phyloP scores from a whole-genome alignment of 495 filamentous ascomycete genomes.

The Lasiosphaeria ovina region DNA sequence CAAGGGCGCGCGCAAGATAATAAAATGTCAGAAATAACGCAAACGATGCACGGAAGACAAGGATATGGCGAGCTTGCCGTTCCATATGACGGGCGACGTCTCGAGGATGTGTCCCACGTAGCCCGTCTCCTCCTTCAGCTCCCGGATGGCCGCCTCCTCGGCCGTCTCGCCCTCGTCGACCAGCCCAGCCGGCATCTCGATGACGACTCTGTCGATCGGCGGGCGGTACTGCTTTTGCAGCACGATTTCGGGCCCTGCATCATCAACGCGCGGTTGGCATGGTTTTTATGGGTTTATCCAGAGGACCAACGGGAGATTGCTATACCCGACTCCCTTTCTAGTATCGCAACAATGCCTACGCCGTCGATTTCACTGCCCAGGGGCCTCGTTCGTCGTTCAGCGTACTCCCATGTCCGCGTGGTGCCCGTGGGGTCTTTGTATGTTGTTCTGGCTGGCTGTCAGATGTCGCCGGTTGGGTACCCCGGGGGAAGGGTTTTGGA shows the following conservation, averaged over 20 bases:
- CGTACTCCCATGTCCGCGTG: constrained; percentile 76
- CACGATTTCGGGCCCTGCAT: constrained; percentile 65
- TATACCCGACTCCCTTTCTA: constrained; percentile 61
- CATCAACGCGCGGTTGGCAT: background rate
- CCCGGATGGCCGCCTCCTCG: constrained; percentile 77
- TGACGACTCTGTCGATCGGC: constrained; percentile 70
- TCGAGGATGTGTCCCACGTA: constrained; percentile 70
- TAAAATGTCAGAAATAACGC: background rate
- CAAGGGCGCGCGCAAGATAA: background rate
- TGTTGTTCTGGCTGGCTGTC: constrained; percentile 52
- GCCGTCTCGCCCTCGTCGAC: constrained; percentile 79
- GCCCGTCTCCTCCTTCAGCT: constrained; percentile 92
- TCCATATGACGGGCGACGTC: constrained; percentile 78
- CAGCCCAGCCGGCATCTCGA: constrained; percentile 85
- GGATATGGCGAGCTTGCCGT: constrained; percentile 51
- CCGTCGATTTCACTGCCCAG: constrained; percentile 72
- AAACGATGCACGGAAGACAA: background rate
- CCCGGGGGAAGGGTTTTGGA: background rate
- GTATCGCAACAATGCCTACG: constrained; percentile 84
- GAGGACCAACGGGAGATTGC: background rate
- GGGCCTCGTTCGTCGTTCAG: constrained; percentile 72
- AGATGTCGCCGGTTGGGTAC: background rate
- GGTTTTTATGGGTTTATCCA: background rate
- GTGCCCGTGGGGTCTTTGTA: constrained; percentile 70
- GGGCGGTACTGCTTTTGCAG: constrained; percentile 89